Evolutionary conservation across 2,329 filamentous ascomycete genomes (phyloP).

Genomic region (Parasarocladium wereldwijsianum): DNA sequence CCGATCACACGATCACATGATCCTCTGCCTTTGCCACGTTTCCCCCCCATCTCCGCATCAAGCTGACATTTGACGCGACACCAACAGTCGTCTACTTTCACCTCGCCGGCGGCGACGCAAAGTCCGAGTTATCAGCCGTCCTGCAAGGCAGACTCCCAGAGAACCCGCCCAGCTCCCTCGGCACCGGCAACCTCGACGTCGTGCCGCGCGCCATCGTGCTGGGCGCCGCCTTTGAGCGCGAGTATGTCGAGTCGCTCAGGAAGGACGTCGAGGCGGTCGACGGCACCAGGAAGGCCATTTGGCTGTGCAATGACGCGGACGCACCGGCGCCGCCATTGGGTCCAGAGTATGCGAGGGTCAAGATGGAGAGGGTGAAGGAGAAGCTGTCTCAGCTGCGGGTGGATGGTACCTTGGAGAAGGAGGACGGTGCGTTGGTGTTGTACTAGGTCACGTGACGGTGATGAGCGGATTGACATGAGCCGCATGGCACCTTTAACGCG

Average conservation of each 20-base stretch:
- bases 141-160: slow-evolving; percentile 7
- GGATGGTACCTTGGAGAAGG: slow-evolving; percentile 1
- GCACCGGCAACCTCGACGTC: slow-evolving; percentile 8
- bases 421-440: too few relatives aligned
- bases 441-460: too few relatives aligned
- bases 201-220: slow-evolving; percentile 10
- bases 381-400: not conserved
- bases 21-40: not conserved
- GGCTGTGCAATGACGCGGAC: slow-evolving; percentile 11
- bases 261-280: slow-evolving; percentile 4
- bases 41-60: too few relatives aligned
- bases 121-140: slow-evolving; percentile 10
- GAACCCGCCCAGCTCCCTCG: slow-evolving; percentile 7
- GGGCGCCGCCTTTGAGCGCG: slow-evolving; percentile 9
- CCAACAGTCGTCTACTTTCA: slow-evolving; percentile 11
- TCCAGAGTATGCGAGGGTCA: slow-evolving; percentile 13
- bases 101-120: slow-evolving; percentile 7
- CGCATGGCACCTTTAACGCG: too few relatives aligned
- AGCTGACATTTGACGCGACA: too few relatives aligned
- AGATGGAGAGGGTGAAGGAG: slow-evolving; percentile 12
- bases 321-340: slow-evolving; percentile 11
- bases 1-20: not conserved
- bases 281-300: slow-evolving; percentile 7
- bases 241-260: slow-evolving; percentile 1
- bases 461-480: too few relatives aligned